Base-by-base conservation (phyloP, 345 rosid species). In the Hibiscus syriacus region DNA sequence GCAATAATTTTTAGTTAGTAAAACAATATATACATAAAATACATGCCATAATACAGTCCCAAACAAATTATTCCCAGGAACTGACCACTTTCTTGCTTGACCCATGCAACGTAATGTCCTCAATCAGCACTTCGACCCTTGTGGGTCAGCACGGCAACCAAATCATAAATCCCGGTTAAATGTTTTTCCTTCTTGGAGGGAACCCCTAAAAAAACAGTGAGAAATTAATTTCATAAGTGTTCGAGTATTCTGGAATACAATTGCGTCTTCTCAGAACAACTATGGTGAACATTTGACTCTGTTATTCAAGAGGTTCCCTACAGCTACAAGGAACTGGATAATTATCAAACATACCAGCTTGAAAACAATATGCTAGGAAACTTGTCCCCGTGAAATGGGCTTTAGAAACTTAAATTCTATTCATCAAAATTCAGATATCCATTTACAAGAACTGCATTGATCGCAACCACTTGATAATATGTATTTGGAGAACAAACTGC, bases 81-180 rank as follows among this genome's bases (percentile, higher is more conserved):
- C n/a, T n/a, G n/a, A n/a, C n/a, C n/a, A n/a, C n/a, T n/a, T n/a
- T n/a, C n/a, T n/a, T n/a, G n/a, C n/a, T n/a, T n/a, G n/a, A n/a
- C n/a, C n/a, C n/a, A n/a, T n/a, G n/a, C n/a, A n/a, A n/a, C n/a
- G n/a, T n/a, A n/a, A n/a, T n/a, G n/a, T n/a, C n/a, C n/a, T n/a
- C n/a, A n/a, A n/a, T n/a, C n/a, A n/a, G n/a, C n/a, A n/a, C n/a
- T n/a, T n/a, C n/a, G n/a, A n/a, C n/a, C n/a, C n/a, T n/a, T n/a
- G 71, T 94, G 99, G 19, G 99, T 94, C 61, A 91, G 73, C 79
- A 94, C 92, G 38, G 97, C 82, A 77, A 89, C 96, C 81, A 94
- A 60, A 80, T 94, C 97, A 72, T 94, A 94, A 66, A 94, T 65
- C 76, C 97, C 97, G 2, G 99, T 89, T 72, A 91, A 76, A 45